Evolutionary conservation across 441 rosid species (phyloP).

Genomic region (Melastoma candidum): DNA sequence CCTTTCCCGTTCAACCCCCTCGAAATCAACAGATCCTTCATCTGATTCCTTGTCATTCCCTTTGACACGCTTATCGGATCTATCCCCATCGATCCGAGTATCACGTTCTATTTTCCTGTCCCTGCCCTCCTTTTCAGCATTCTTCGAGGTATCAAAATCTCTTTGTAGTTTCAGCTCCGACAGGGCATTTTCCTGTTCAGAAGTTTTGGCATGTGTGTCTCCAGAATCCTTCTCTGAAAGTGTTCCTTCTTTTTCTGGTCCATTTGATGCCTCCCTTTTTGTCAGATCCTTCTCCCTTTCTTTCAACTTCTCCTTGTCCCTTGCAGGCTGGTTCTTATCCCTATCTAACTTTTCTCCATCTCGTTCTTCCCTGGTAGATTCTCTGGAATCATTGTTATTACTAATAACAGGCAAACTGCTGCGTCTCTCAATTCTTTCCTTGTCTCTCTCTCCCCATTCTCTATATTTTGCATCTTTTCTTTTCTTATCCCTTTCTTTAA

Average conservation of each 20-base stretch:
- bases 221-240: slow-evolving; percentile 58
- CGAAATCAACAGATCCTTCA: slow-evolving; percentile 80
- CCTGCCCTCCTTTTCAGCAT: slow-evolving; percentile 60
- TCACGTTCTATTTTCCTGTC: slow-evolving; percentile 90
- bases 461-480: slow-evolving; percentile 74
- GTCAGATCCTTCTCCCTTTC: slow-evolving; percentile 76
- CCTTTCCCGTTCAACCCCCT: slow-evolving; percentile 66
- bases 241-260: slow-evolving; percentile 51
- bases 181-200: slow-evolving; percentile 47
- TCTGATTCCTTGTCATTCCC: slow-evolving; percentile 68
- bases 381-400: slow-evolving; percentile 52
- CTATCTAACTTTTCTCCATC: slow-evolving; percentile 85
- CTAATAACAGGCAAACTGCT: slow-evolving; percentile 42
- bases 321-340: slow-evolving; percentile 68
- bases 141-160: slow-evolving; percentile 61
- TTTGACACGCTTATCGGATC: slow-evolving; percentile 68
- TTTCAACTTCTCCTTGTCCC: slow-evolving; percentile 70
- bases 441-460: slow-evolving; percentile 91
- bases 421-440: slow-evolving; percentile 80
- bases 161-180: slow-evolving; percentile 63
- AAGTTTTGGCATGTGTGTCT: slow-evolving; percentile 50
- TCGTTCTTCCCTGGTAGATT: slow-evolving; percentile 64
- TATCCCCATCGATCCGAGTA: slow-evolving; percentile 61
- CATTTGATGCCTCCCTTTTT: slow-evolving; percentile 61
- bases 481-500: slow-evolving; percentile 86